Conservation (phyloP, 2,329 filamentous ascomycete genomes). For the Monosporascus sp. region DNA sequence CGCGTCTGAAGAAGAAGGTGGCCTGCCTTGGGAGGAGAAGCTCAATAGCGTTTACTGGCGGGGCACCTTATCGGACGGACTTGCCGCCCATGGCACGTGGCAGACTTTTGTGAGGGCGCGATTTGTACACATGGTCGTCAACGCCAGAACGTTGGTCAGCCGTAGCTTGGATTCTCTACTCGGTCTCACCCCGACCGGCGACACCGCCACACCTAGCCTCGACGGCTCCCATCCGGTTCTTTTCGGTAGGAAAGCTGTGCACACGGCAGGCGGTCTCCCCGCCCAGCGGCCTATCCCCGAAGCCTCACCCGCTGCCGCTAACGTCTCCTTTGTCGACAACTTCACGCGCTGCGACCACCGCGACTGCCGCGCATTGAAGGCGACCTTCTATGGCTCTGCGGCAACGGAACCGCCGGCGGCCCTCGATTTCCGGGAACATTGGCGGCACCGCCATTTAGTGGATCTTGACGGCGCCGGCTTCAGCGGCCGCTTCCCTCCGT, state of each 20-base stretch:
- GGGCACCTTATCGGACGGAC: conserved; percentile 46
- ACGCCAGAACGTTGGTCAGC: conserved; percentile 5
- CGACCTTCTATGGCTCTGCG: conserved; percentile 26
- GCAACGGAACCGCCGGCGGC: conserved; percentile 13
- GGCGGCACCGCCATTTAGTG: conserved; percentile 47
- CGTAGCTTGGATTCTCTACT: conserved; percentile 4
- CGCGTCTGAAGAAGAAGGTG: conserved; percentile 32
- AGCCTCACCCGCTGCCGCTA: conserved; percentile 13
- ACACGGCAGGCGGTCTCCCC: background rate
- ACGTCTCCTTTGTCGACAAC: conserved; percentile 35
- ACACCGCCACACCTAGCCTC: background rate
- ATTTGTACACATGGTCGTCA: conserved; percentile 49
- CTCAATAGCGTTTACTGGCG: conserved; percentile 48
- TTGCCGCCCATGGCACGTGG: conserved; percentile 47
- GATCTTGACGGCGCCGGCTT: conserved; percentile 55
- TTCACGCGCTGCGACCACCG: conserved; percentile 27
- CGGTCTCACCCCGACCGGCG: conserved; percentile 4
- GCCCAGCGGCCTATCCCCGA: background rate
- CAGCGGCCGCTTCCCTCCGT: conserved; percentile 43
- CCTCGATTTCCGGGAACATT: conserved; percentile 30
- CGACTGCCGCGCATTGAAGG: conserved; percentile 27
- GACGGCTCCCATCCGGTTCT: background rate
- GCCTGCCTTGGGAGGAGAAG: conserved; percentile 43
- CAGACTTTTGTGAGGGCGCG: conserved; percentile 54
- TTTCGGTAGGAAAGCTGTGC: background rate